These are phyloP conservation scores for Aspergillus amoenus DNA, from an alignment of 2,329 filamentous ascomycete genomes.

Conservation along the genomic window DNA sequence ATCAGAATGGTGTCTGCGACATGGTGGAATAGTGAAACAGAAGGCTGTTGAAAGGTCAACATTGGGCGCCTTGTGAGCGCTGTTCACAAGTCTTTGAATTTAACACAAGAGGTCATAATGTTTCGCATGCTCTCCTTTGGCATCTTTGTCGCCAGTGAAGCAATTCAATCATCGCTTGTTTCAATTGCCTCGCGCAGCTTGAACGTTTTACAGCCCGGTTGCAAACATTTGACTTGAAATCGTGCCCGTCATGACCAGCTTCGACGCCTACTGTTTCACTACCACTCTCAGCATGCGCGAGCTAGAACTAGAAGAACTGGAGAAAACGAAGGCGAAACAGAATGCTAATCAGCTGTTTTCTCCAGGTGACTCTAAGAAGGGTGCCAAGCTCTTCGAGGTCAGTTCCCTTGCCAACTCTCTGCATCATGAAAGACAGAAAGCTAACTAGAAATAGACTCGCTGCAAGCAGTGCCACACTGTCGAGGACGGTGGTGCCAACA, in stretches of 20 bases:
- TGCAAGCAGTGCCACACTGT: constrained; percentile 99
- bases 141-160: not conserved
- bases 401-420: constrained; percentile 11
- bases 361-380: constrained; percentile 89
- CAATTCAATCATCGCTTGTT: not conserved
- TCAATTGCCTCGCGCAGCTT: not conserved
- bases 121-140: not conserved
- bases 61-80: not conserved
- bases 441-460: constrained; percentile 61
- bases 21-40: not conserved
- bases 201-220: not conserved
- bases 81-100: not conserved
- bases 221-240: not conserved
- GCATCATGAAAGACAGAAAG: not conserved
- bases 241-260: constrained; percentile 24
- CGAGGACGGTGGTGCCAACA: constrained; percentile 87
- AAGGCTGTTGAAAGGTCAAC: not conserved
- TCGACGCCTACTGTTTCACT: constrained; percentile 25
- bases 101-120: not conserved
- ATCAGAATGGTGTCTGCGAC: not conserved
- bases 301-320: constrained; percentile 20
- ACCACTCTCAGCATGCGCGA: constrained; percentile 26
- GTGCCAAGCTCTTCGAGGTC: constrained; percentile 95
- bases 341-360: constrained; percentile 27
- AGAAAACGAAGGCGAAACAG: constrained; percentile 16